A percentile compares a stretch with the other conserved stretches of the same genome.
Conservation (phyloP, 2,329 filamentous ascomycete genomes). For the Botryosphaeria dothidea region DNA sequence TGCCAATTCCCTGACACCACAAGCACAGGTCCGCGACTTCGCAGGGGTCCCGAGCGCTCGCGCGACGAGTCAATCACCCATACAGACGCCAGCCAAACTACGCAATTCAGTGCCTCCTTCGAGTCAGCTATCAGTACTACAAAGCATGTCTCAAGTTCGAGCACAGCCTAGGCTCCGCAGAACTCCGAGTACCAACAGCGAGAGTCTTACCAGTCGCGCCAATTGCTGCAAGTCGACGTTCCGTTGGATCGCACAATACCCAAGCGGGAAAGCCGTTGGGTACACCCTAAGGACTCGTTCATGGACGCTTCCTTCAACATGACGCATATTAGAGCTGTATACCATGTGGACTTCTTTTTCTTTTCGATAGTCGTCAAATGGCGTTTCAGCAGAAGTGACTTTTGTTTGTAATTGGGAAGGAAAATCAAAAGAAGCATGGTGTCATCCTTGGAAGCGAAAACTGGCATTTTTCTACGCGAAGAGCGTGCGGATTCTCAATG, state of each 20-base stretch:
- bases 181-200: background rate
- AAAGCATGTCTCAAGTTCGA: background rate
- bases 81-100: background rate
- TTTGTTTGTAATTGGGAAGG: background rate
- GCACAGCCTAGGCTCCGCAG: background rate
- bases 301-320: constrained; percentile 3
- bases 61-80: constrained; percentile 30
- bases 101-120: constrained; percentile 1
- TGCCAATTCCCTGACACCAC: constrained; percentile 8
- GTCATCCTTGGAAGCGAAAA: background rate
- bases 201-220: background rate
- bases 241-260: background rate
- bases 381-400: background rate
- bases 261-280: background rate
- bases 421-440: background rate
- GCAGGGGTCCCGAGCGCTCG: constrained; percentile 33
- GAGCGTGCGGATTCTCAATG: background rate
- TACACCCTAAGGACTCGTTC: constrained; percentile 7
- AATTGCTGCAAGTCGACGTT: background rate
- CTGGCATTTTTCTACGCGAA: background rate
- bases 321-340: background rate
- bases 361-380: background rate
- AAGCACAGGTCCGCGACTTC: constrained; percentile 27
- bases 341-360: background rate
- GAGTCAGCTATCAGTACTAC: background rate